Evolutionary conservation across 345 rosid genomes (phyloP), one percentile per base, ranked within the genome.

Genomic region (Geranium brycei): DNA sequence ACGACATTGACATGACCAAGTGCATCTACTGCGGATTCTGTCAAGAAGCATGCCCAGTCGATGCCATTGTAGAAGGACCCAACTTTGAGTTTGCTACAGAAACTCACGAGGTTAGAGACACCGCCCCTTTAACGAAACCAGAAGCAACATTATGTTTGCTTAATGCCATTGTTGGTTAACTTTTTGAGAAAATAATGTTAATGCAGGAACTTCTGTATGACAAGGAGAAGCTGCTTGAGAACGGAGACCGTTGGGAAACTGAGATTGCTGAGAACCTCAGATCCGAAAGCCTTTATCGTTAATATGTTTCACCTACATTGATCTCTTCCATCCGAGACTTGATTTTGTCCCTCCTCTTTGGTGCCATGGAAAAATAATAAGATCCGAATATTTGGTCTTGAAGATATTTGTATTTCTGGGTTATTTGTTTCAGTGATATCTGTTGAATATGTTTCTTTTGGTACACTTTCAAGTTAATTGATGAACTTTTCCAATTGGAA

Each of bases 41-140:
- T 89, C 96, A 90, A 84, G 97, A 90, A 78, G 97, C 97, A 31
- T 93, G 97, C 81, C 99, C 99, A 58, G 97, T 93, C 64, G 97
- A 90, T 75, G 99, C 99, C 70, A 90, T 90, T 68, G 96, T 93
- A 1, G 95, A 93, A 80, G 97, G 97, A 66, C 99, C 97, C 59
- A 88, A 88, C 87, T 90, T 93, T 16, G 97, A 93, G 75, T 93
- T 90, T 73, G 82, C 97, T 13, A 93, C 97, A 0, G 97, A 93
- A 81, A 90, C 99, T 66, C 99, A 88, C 5, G 96, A 90, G 96
- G 96, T 88, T 15, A 4, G 32, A 6, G 58, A 31, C 60, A 19
- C 55, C 18, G 19, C 35, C 31, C 6, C n/a, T 19, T 19, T n/a
- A 32, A 0, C 2, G 0, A 18, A 62, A 19, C 12, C 17, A 7